Evolutionary conservation across 306 rosid genomes (phyloP), one percentile per base, ranked within the genome.

Genomic region (Cucumis hystrix): DNA sequence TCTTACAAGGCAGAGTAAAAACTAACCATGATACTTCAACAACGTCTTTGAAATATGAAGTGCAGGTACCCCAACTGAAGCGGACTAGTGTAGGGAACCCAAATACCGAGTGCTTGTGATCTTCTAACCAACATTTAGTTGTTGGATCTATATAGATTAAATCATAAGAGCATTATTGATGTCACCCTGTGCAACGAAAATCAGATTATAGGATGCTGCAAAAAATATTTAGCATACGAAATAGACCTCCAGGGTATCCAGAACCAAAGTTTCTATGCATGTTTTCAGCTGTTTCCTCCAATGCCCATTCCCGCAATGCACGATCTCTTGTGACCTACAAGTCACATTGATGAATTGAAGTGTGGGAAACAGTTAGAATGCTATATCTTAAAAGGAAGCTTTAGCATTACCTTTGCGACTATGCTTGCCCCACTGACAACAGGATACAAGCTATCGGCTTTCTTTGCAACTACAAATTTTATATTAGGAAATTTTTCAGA

Each of bases 341-440:
- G 33, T 28, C 45, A n/a, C 63, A 51, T 18, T 23, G 58, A 28
- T 47, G 43, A 47, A 45, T 49, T 56, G 58, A 25, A 49, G 41
- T 59, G 57, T 7, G 40, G 47, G 49, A 10, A 47, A 66, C 51
- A 67, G 47, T 77, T 61, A 14, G 60, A 21, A 61, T 14, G 7
- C 41, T 59, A 71, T 10, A 58, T 76, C 37, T 14, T 28, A 1
- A 7, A 62, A 45, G 56, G 4, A 58, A 25, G 72, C 18, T 5
- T 60, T 9, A 60, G 71, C 41, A 23, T 49, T 83, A 93, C 98
- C 94, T 94, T 94, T 75, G 98, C 98, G 39, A 86, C 91, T 82
- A 91, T 91, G 66, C 98, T 94, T 14, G 98, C 98, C 70, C 98
- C 98, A 84, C 98, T 91, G 28, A 94, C 98, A 86, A 94, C 96